Conservation (phyloP, 148 eudicot species). For the Camellia granthamiana region DNA sequence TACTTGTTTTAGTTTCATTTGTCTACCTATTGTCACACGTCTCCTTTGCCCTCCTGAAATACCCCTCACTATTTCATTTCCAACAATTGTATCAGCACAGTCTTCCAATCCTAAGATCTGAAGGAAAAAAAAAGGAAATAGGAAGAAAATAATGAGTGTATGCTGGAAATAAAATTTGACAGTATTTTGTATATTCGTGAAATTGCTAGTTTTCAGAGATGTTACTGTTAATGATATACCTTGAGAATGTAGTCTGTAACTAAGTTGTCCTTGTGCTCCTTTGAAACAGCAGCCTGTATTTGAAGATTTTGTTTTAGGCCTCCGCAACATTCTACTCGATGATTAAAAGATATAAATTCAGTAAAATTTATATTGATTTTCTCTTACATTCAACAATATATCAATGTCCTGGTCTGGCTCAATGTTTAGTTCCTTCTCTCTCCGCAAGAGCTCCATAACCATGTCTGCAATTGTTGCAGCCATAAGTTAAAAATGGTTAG, state of each 20-base stretch:
- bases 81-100: slow-evolving; percentile 74
- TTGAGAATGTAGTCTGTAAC: background rate
- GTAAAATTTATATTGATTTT: background rate
- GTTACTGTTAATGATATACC: background rate
- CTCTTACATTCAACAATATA: slow-evolving; percentile 58
- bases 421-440: slow-evolving; percentile 56
- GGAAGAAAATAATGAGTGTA: background rate
- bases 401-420: slow-evolving; percentile 73
- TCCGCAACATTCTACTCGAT: background rate
- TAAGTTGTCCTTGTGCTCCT: background rate
- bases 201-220: background rate
- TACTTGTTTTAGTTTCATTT: too few relatives aligned
- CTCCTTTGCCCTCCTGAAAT: slow-evolving; percentile 77
- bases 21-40: slow-evolving; percentile 70
- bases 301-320: background rate
- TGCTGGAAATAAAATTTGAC: background rate
- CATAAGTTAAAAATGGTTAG: background rate
- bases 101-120: slow-evolving; percentile 66
- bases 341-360: background rate
- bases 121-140: background rate
- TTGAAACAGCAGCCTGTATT: background rate
- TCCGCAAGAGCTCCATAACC: slow-evolving; percentile 56
- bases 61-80: slow-evolving; percentile 69
- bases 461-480: slow-evolving; percentile 34
- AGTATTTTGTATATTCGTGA: background rate